A percentile compares a stretch with the other conserved stretches of the same genome.
Conservation (phyloP, 169 alveolate species). For the Eimeria nieschulzi region DNA sequence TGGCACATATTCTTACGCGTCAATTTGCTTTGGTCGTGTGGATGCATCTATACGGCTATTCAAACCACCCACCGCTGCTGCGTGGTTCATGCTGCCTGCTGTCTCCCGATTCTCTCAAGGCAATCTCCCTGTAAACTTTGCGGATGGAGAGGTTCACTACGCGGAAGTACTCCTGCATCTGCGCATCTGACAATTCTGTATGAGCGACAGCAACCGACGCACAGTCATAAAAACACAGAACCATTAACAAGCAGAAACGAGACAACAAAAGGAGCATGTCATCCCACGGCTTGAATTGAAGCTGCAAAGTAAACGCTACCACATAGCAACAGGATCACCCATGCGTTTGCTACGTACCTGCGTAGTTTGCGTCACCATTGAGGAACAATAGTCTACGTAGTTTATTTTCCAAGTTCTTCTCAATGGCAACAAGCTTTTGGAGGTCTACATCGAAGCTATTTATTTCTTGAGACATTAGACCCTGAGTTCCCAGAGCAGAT, state of each 20-base stretch:
- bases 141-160: conserved; percentile 71
- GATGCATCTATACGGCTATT: conserved; percentile 42
- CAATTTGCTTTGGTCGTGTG: conserved; percentile 23
- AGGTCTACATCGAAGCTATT: conserved; percentile 69
- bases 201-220: not conserved
- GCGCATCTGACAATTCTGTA: conserved; percentile 59
- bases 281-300: not conserved
- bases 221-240: not conserved
- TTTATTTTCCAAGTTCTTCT: conserved; percentile 59
- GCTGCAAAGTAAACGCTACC: not conserved
- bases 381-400: conserved; percentile 65
- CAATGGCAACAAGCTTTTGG: conserved; percentile 56
- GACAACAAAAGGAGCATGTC: not conserved
- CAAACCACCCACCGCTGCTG: conserved; percentile 72
- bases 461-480: conserved; percentile 57
- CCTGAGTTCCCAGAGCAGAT: conserved; percentile 2
- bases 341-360: conserved; percentile 25
- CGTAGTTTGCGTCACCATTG: conserved; percentile 73
- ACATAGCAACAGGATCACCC: no score
- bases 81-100: conserved; percentile 59
- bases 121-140: conserved; percentile 72
- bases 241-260: not conserved
- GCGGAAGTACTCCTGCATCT: conserved; percentile 75
- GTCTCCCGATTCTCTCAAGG: conserved; percentile 64
- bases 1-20: conserved; percentile 42